phyloP scores from a whole-genome alignment of 208 protist species.

The Phytomonas sp. region DNA sequence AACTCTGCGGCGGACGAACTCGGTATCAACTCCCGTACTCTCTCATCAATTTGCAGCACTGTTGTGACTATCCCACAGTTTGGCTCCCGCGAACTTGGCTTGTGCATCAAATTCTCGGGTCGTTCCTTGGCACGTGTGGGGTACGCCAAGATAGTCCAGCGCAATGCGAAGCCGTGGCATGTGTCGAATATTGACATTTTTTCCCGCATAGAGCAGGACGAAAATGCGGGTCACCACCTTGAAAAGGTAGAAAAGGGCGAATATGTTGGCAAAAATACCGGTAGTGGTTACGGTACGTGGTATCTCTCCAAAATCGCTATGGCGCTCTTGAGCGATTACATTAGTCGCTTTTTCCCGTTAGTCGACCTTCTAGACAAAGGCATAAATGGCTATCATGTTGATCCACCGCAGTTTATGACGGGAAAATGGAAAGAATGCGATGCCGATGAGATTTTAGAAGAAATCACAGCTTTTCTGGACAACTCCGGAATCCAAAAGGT shows the following conservation, averaged over 20 bases:
- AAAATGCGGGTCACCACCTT: constrained; percentile 56
- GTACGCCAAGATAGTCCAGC: constrained; percentile 67
- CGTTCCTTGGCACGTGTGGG: constrained; percentile 66
- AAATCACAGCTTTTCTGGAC: constrained; percentile 63
- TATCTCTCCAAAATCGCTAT: constrained; percentile 68
- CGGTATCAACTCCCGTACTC: constrained; percentile 32
- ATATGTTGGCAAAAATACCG: constrained; percentile 34
- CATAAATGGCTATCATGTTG: constrained; percentile 23
- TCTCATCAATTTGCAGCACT: constrained; percentile 65
- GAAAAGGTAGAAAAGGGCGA: constrained; percentile 58
- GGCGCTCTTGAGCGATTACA: constrained; percentile 51
- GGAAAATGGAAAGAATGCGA: constrained; percentile 51
- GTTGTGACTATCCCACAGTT: constrained; percentile 64
- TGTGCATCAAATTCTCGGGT: constrained; percentile 69
- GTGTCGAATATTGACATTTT: constrained; percentile 60
- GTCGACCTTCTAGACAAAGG: constrained; percentile 54
- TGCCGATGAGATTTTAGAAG: constrained; percentile 53
- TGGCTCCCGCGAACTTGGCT: constrained; percentile 77
- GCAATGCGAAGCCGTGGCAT: constrained; percentile 71
- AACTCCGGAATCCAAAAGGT: constrained; percentile 42
- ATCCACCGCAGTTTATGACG: constrained; percentile 67
- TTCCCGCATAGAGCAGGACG: constrained; percentile 58
- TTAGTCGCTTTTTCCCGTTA: constrained; percentile 56
- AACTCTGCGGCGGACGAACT: constrained; percentile 48
- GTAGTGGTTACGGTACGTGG: constrained; percentile 49